Evolutionary conservation across 2,329 filamentous ascomycete genomes (phyloP).

Genomic region (Scleromitrula shiraiana): DNA sequence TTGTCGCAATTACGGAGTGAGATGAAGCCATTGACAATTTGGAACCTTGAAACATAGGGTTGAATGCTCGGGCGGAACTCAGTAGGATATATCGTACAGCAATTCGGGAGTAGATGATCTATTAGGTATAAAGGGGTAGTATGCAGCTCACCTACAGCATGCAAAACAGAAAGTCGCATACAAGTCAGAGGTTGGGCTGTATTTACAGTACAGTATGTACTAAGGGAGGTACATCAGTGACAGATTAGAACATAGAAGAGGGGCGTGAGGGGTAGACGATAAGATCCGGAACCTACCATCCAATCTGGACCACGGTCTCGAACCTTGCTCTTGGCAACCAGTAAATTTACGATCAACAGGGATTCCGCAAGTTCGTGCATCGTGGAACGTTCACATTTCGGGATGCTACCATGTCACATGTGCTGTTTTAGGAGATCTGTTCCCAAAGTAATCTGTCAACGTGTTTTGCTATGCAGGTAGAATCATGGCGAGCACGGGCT

Average conservation of each 20-base stretch:
- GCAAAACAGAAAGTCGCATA: no score
- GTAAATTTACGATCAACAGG: not conserved
- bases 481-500: not conserved
- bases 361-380: constrained; percentile 9
- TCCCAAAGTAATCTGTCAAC: constrained; percentile 2
- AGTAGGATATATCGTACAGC: no score
- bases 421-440: constrained; percentile 1
- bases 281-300: constrained; percentile 1
- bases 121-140: no score
- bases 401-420: constrained; percentile 9
- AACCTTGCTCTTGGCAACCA: not conserved
- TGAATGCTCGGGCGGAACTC: no score
- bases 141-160: no score
- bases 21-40: no score
- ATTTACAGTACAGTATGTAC: no score
- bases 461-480: not conserved
- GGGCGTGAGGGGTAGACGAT: constrained; percentile 10
- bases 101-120: no score
- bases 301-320: constrained; percentile 1
- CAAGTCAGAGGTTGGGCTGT: no score
- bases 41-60: no score
- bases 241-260: constrained; percentile 8
- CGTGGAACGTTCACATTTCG: constrained; percentile 9
- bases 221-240: no score
- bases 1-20: no score